These are phyloP conservation scores for Myxozyma neotropica DNA, from an alignment of 805 yeast species.

Conservation along the genomic window DNA sequence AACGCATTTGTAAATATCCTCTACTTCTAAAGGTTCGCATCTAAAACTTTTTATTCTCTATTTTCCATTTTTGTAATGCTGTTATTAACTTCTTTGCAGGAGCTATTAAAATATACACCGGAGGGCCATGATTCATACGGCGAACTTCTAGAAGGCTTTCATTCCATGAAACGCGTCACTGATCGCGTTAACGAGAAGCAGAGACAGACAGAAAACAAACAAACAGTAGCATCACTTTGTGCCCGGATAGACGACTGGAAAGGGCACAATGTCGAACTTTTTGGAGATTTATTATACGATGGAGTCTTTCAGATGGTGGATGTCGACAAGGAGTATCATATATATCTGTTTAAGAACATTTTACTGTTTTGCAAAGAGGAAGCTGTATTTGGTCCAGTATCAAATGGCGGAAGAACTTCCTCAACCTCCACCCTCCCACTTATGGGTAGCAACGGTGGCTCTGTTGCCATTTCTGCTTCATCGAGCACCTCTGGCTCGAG, in stretches of 20 bases:
- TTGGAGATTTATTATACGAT: conserved; percentile 81
- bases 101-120: conserved; percentile 68
- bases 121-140: conserved; percentile 54
- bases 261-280: conserved; percentile 74
- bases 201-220: conserved; percentile 84
- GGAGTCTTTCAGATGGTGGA: conserved; percentile 50
- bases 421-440: neutral
- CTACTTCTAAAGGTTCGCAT: conserved; percentile 52
- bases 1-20: conserved; percentile 94
- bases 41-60: neutral
- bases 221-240: conserved; percentile 64
- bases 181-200: conserved; percentile 89
- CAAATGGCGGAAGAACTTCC: neutral
- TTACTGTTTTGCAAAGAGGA: conserved; percentile 66
- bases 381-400: conserved; percentile 8
- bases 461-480: neutral
- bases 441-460: neutral
- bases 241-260: conserved; percentile 89
- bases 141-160: conserved; percentile 71
- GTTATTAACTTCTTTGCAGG: conserved; percentile 39
- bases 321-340: conserved; percentile 82
- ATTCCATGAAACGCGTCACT: conserved; percentile 81
- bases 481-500: neutral
- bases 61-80: neutral
- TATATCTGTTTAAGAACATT: conserved; percentile 80